Conservation (phyloP, 140 eudicot genomes). For the Stevia rebaudiana region DNA sequence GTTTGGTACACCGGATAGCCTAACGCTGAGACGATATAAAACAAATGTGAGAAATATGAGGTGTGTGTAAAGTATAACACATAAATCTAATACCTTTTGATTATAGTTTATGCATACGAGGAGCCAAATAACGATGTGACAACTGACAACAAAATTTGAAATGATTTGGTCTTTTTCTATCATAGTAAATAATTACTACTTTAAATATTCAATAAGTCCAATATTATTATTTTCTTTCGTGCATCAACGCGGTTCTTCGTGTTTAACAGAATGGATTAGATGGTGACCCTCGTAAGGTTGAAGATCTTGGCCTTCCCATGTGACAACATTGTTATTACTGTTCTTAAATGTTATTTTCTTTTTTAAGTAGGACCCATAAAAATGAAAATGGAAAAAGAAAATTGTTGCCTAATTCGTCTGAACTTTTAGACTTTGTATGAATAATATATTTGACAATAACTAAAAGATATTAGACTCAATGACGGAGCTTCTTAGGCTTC, state of each 20-base stretch:
- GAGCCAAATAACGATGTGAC: conserved; percentile 34
- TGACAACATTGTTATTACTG: conserved; percentile 16
- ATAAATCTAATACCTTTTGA: neutral
- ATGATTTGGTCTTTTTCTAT: conserved; percentile 25
- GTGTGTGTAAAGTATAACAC: too few species aligned
- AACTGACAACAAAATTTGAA: conserved; percentile 29
- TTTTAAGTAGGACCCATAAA: conserved; percentile 2
- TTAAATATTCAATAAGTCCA: neutral
- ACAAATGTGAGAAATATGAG: too few species aligned
- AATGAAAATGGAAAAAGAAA: neutral
- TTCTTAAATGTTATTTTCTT: neutral
- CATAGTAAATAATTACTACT: conserved; percentile 12
- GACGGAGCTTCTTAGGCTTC: too few species aligned
- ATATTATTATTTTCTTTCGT: conserved; percentile 29
- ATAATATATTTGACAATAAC: too few species aligned
- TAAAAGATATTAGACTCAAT: too few species aligned
- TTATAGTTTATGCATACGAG: conserved; percentile 30
- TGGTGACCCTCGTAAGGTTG: conserved; percentile 27
- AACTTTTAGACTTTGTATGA: neutral
- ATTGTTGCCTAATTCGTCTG: neutral
- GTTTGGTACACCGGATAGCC: too few species aligned
- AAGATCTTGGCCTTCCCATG: conserved; percentile 33
- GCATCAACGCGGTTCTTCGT: conserved; percentile 37
- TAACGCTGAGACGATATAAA: too few species aligned
- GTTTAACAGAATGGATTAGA: conserved; percentile 30